These are phyloP conservation scores for Capsicum rhomboideum DNA, from an alignment of 257 asterid genomes.

Conservation along the genomic window DNA sequence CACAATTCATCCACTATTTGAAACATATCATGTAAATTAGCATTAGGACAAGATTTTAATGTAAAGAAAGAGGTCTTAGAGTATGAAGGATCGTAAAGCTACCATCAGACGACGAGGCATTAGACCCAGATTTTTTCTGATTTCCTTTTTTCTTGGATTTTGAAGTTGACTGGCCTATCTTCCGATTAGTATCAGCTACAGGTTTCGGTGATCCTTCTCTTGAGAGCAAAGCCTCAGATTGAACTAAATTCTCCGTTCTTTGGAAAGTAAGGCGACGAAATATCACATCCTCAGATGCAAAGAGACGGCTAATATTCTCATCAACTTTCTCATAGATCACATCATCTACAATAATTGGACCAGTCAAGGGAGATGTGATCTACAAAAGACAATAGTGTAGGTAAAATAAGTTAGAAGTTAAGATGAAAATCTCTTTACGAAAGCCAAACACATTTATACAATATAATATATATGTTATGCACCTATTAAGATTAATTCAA, in stretches of 20 bases:
- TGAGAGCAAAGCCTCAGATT: conserved; percentile 81
- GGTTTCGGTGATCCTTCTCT: conserved; percentile 22
- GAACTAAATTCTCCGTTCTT: conserved; percentile 71
- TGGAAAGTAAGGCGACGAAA: conserved; percentile 82
- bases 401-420: not conserved
- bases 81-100: not conserved
- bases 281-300: conserved; percentile 37
- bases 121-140: conserved; percentile 26
- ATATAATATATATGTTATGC: not conserved
- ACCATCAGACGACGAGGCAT: conserved; percentile 19
- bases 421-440: not conserved
- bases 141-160: conserved; percentile 39
- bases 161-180: conserved; percentile 24
- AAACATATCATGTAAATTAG: not conserved
- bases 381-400: conserved; percentile 9
- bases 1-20: not conserved
- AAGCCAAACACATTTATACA: not conserved
- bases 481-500: not conserved
- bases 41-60: not conserved
- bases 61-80: not conserved
- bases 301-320: conserved; percentile 30
- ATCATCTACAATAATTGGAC: conserved; percentile 79
- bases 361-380: conserved; percentile 75
- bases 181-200: conserved; percentile 23
- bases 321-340: conserved; percentile 57